Conservation (phyloP, 352 stramenopile genomes). For the Globisporangium nunn region DNA sequence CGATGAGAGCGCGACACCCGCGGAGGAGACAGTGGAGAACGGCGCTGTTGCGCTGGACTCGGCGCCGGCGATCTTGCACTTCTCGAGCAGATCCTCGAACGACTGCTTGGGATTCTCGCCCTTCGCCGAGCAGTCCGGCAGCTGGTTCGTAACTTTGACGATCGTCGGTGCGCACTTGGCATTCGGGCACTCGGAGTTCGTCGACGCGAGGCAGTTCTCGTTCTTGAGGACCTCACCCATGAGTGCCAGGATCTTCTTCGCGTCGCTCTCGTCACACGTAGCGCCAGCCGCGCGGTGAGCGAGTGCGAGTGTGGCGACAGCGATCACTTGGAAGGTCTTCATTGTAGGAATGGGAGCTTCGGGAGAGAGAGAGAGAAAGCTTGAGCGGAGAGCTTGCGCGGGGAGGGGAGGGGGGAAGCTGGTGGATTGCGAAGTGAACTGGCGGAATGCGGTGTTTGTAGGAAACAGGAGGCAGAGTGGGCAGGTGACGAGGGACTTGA, state of each 20-base stretch:
- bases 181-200: background rate
- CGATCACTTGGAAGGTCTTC: background rate
- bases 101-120: background rate
- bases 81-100: background rate
- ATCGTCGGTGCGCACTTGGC: background rate
- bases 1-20: no score
- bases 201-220: background rate
- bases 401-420: background rate
- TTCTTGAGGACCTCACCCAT: background rate
- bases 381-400: background rate
- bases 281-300: background rate
- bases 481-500: no score
- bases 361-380: background rate
- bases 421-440: slow-evolving; percentile 1
- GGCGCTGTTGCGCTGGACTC: no score
- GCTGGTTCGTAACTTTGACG: background rate
- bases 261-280: background rate
- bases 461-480: no score
- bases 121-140: background rate
- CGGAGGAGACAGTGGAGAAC: no score
- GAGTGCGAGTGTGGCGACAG: background rate
- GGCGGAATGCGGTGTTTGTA: no score
- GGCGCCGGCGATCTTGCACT: no score
- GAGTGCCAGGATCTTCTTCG: background rate
- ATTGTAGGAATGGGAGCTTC: background rate